Base-by-base conservation (phyloP, 192 early-diverging fungal species). In the Mortierella claussenii region DNA sequence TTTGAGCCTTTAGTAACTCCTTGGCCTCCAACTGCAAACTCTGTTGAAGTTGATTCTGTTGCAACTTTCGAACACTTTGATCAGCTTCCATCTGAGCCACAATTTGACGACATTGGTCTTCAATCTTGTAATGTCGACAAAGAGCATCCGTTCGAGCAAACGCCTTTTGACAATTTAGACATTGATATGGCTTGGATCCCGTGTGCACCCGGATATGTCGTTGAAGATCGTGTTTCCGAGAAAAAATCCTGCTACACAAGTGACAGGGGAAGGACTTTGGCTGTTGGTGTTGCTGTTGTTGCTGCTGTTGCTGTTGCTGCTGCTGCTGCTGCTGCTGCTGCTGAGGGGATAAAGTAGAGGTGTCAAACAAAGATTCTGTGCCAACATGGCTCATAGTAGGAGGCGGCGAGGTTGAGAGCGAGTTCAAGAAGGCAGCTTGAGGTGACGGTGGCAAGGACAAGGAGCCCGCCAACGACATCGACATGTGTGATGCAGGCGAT, bases 221-320 rank as follows among this genome's bases (percentile, higher is more conserved):
- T 76, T 92, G 92, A 30, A 94, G 80, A 59, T 94, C 93, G 65
- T 94, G 91, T 66, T 91, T 90, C 6, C 93, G 83, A 10, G 90
- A 86, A 69, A 94, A 94, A 28, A 88, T 80, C 31, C 83, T 79
- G 5, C 82, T 44, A 70, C 93, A 94, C 36, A 87, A 79, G 42
- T 85, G 81, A 81, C 88, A 89, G 0, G 73, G 60, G 55, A 85
- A 87, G 28, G 86, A 3, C 34, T 67, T 50, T 15, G 34, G 11
- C 4, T 52, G 27, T 34, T 24, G 24, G 3, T 20, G 13, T 5
- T 49, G 9, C 47, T 26, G 21, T 49, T 26, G n/a, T n/a, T n/a
- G n/a, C n/a, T n/a, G n/a, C n/a, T n/a, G n/a, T n/a, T n/a, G n/a
- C n/a, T n/a, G n/a, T n/a, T n/a, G n/a, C n/a, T n/a, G n/a, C n/a